A percentile compares a stretch with the other conserved stretches of the same genome.
Evolutionary conservation across 2,329 filamentous ascomycete genomes (phyloP).

Genomic region (Leptodontidium sp.): DNA sequence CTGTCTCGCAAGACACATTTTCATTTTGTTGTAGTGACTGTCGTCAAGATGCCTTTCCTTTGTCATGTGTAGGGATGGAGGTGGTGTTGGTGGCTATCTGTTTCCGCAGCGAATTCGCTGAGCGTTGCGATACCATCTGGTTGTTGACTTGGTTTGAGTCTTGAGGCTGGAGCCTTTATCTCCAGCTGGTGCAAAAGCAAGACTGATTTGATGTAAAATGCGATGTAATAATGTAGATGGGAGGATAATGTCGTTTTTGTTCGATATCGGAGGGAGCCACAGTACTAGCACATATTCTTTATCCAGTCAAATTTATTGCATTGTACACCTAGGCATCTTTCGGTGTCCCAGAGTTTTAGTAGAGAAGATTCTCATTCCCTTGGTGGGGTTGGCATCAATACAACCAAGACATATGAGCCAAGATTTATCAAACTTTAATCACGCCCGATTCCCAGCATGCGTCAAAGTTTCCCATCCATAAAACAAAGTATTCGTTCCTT

Average conservation of each 20-base stretch:
- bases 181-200: background rate
- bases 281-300: background rate
- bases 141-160: background rate
- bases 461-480: constrained; percentile 33
- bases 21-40: background rate
- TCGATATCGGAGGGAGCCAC: background rate
- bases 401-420: background rate
- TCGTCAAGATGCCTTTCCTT: constrained; percentile 4
- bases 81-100: constrained; percentile 12
- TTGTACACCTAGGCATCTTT: background rate
- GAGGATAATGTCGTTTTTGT: constrained; percentile 9
- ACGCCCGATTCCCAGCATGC: constrained; percentile 27
- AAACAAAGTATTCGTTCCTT: constrained; percentile 29
- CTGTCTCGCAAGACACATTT: background rate
- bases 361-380: background rate
- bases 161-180: background rate
- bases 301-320: background rate
- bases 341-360: background rate
- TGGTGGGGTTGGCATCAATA: background rate
- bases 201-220: constrained; percentile 5
- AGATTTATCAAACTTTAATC: background rate
- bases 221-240: background rate
- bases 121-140: background rate
- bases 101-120: background rate
- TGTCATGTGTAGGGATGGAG: background rate